Base-by-base conservation (phyloP, 2,329 filamentous ascomycete species). In the Pseudopyricularia cyperi region DNA sequence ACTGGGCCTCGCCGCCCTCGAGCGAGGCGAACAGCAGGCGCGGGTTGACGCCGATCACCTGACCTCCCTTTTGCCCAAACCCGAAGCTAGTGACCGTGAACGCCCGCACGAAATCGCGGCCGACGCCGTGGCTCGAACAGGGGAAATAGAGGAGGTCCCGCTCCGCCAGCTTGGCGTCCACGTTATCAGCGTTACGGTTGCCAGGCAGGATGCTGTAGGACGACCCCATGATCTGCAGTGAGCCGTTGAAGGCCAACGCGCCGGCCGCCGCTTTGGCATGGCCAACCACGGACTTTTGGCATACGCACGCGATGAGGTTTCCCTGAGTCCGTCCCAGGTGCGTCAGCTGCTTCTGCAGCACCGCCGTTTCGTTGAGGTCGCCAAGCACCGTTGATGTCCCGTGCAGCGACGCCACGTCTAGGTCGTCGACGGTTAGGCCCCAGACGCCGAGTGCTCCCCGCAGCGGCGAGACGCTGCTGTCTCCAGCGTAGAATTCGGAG, bases 351-450 rank as follows among this genome's bases (percentile, higher is more conserved):
- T 58, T 47, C 11, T 69, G 57, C 5, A 71, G 52, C 3, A 69
- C 63, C 3, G 57, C 56, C 0, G 59, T 55, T 53, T 71, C 69
- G 57, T 71, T 71, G 44, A 58, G 58, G n/a, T 71, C 68, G 56
- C 69, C 68, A 35, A 59, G 59, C 11, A 57, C 53, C 0, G 69
- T 71, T 2, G 64, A 67, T 2, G 68, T 71, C 15, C 67, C 68
- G 55, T 71, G 93, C 87, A 97, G 97, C 12, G 91, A 97, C 14
- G 91, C 91, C 56, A 98, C 89, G 60, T 77, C 86, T 35, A 98
- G 81, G 62, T 98, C 93, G 63, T 98, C 93, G 58, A 98, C 88
- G 12, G 93, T 97, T 52, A 98, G 84, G 65, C 91, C 91, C 93
- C 93, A 98, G 11, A 91, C 96, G 49, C 93, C 93, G 57, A 98